phyloP scores from a whole-genome alignment of 2,329 filamentous ascomycete genomes.

The Dothideomycetes sp. region DNA sequence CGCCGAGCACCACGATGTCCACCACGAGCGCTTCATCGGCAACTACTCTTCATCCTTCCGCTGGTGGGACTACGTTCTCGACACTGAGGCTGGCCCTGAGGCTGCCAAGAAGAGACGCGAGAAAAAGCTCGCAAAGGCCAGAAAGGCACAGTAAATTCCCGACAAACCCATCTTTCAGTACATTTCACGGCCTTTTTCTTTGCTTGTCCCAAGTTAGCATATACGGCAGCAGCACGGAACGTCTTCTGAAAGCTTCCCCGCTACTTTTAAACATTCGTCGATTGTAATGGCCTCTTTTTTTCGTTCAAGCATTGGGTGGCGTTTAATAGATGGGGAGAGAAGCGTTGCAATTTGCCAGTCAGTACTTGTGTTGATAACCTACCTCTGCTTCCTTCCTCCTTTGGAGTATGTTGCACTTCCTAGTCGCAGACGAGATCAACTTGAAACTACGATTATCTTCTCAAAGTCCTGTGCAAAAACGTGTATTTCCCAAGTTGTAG shows the following conservation, averaged over 20 bases:
- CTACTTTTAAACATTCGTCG: neutral
- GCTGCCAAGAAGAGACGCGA: slow-evolving; percentile 76
- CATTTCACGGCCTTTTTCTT: neutral
- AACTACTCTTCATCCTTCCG: slow-evolving; percentile 98
- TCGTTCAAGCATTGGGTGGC: slow-evolving; percentile 9
- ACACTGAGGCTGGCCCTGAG: slow-evolving; percentile 87
- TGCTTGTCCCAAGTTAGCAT: too few species aligned
- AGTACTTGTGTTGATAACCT: too few species aligned
- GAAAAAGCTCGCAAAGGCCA: slow-evolving; percentile 60
- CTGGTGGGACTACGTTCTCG: slow-evolving; percentile 94
- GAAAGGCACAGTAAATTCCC: slow-evolving; percentile 54
- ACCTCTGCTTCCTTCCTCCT: too few species aligned
- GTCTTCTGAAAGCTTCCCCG: too few species aligned
- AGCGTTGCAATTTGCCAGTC: too few species aligned
- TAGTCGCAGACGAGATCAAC: too few species aligned
- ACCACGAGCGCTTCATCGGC: slow-evolving; percentile 97
- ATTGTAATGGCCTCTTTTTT: slow-evolving; percentile 4
- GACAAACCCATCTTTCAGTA: neutral
- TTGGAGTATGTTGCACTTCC: too few species aligned
- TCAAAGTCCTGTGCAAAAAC: too few species aligned
- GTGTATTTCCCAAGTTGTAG: too few species aligned
- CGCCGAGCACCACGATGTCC: slow-evolving; percentile 89
- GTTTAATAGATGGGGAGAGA: slow-evolving; percentile 3
- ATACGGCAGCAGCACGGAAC: neutral
- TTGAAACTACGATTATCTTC: too few species aligned